Evolutionary conservation across 2,329 filamentous ascomycete genomes (phyloP), one percentile per base, ranked within the genome.

Genomic region (Gyromitra esculenta): DNA sequence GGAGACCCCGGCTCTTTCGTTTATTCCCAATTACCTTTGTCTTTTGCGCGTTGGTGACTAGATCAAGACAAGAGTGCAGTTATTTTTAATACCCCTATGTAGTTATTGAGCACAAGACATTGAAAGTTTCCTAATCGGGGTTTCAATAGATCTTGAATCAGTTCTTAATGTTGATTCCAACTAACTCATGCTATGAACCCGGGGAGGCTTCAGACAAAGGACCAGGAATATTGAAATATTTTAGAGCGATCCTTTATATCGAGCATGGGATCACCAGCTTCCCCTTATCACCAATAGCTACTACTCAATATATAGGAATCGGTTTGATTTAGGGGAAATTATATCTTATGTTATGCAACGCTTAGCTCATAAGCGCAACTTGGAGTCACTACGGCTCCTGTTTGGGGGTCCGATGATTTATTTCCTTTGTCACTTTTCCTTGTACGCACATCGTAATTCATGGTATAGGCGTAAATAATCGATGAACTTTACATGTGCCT

Each of bases 51-150:
- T 56, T 60, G 25, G 25, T 31, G 25, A 2, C 25, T 31, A 60
- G 11, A 35, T 43, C 13, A 18, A 39, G 45, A 39, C 52, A n/a
- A 41, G 50, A 21, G 25, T 25, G 11, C 25, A 4, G 25, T 31
- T 31, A 31, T 37, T 11, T 21, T 13, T 31, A 18, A 21, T 54
- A 37, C 39, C 35, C 9, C 7, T 11, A 45, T 41, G n/a, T 41
- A 37, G 59, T 57, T 21, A 25, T 45, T 15, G 13, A 45, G 37
- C 52, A 62, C 35, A 15, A 9, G 60, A 59, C 60, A 52, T 76
- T 60, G 50, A 6, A 9, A 37, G 54, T 66, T 76, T 76, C 73
- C 73, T 66, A 73, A 66, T 76, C 50, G 67, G 67, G 73, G 31
- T 45, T 37, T 76, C 73, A 76, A 76, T 76, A 66, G 65, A 18